A percentile compares a stretch with the other conserved stretches of the same genome.
Conservation (phyloP, 1,284 basidiomycete species). For the Leccinum solheimii region DNA sequence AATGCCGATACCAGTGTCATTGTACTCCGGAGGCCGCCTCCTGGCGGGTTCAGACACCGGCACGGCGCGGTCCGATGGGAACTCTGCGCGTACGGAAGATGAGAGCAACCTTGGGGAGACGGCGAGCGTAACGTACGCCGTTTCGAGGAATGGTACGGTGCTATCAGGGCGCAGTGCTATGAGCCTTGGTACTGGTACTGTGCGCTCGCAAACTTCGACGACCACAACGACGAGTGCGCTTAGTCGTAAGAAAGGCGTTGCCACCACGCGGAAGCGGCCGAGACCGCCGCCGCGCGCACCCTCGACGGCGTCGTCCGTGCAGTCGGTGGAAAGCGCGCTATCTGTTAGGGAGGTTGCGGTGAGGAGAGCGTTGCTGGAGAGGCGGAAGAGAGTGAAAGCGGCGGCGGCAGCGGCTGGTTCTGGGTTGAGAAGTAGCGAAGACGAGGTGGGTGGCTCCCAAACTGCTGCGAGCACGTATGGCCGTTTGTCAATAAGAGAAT, state of each 20-base stretch:
- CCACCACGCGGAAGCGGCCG: slow-evolving; percentile 28
- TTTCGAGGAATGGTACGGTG: slow-evolving; percentile 17
- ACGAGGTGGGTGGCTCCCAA: background rate
- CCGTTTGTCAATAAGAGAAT: background rate
- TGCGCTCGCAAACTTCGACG: slow-evolving; percentile 1
- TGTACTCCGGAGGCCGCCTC: background rate
- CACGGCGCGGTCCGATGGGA: background rate
- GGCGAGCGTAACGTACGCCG: background rate
- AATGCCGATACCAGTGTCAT: background rate
- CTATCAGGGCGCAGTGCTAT: slow-evolving; percentile 9
- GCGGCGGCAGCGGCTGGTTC: background rate
- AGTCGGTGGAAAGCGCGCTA: slow-evolving; percentile 30
- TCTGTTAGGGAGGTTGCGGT: slow-evolving; percentile 40
- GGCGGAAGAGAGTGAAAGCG: slow-evolving; percentile 30
- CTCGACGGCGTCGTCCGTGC: slow-evolving; percentile 36
- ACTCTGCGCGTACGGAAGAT: background rate
- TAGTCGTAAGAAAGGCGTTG: slow-evolving; percentile 22
- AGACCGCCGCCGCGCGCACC: slow-evolving; percentile 22
- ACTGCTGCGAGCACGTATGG: background rate
- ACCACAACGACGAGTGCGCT: slow-evolving; percentile 18
- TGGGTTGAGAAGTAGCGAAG: slow-evolving; percentile 2
- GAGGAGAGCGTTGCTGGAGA: slow-evolving; percentile 36
- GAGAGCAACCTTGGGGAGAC: background rate
- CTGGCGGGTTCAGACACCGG: background rate
- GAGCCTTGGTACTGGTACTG: background rate